A percentile compares a stretch with the other conserved stretches of the same genome.
Conservation (phyloP, 208 protist genomes). For the Leishmania mexicana region DNA sequence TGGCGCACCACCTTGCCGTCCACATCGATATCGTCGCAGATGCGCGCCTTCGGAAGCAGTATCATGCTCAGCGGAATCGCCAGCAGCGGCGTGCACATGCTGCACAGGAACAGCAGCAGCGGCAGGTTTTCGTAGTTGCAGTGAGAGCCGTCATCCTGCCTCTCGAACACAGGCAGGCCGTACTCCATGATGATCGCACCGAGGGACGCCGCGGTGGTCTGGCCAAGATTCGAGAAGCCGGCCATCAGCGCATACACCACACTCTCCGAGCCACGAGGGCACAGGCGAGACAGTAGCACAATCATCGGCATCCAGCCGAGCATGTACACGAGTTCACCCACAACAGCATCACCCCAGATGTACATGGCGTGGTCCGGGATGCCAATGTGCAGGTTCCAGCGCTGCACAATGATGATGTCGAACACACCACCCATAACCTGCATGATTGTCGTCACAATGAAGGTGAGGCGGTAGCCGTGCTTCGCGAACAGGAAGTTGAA, state of each 20-base stretch:
- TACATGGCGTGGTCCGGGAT: constrained; percentile 67
- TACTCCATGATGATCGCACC: no score
- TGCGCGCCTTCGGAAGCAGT: constrained; percentile 52
- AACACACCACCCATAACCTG: constrained; percentile 47
- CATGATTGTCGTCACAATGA: constrained; percentile 38
- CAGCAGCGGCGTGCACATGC: no score
- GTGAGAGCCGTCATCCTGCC: no score
- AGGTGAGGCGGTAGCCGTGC: constrained; percentile 50
- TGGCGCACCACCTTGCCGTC: constrained; percentile 39
- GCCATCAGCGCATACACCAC: no score
- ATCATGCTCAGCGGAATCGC: constrained; percentile 49
- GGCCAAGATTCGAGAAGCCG: no score
- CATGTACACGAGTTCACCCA: constrained; percentile 59
- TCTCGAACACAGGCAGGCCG: no score
- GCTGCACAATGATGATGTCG: constrained; percentile 63
- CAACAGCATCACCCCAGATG: constrained; percentile 61
- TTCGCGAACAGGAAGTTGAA: constrained; percentile 71
- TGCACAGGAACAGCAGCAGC: no score
- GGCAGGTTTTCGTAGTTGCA: no score
- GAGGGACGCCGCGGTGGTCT: no score
- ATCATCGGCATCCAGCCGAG: no score
- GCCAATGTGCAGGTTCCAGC: constrained; percentile 55
- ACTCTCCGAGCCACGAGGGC: no score
- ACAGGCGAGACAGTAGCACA: no score
- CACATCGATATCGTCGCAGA: constrained; percentile 51